Conservation (phyloP, 441 rosid genomes). For the Corymbia citriodora region DNA sequence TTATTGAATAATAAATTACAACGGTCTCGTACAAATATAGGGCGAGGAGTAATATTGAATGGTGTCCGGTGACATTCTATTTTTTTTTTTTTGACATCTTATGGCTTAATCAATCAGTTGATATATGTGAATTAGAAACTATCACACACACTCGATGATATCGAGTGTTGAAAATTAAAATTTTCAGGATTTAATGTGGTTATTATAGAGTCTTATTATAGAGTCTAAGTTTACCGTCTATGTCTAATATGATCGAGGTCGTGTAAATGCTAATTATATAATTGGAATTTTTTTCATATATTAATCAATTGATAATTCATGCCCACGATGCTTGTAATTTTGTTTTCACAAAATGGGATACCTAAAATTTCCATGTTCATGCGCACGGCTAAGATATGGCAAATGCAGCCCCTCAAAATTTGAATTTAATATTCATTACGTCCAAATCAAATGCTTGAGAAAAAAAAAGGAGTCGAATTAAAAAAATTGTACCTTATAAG, state of each 20-base stretch:
- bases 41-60: background rate
- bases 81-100: background rate
- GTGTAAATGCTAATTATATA: background rate
- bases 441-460: background rate
- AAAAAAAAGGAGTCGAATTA: background rate
- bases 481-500: background rate
- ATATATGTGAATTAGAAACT: background rate
- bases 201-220: background rate
- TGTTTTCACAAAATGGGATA: background rate
- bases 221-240: accelerated
- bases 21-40: background rate
- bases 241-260: background rate
- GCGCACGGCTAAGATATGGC: background rate
- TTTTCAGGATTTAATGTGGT: accelerated
- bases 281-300: background rate
- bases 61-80: background rate
- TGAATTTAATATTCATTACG: background rate
- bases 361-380: background rate
- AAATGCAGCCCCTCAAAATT: background rate
- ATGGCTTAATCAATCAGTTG: background rate
- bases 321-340: accelerated
- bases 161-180: background rate
- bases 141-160: background rate
- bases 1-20: background rate
- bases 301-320: background rate